These are phyloP conservation scores for Tubosaeta sp. DNA, from an alignment of 768 basidiomycete genomes.

Conservation along the genomic window DNA sequence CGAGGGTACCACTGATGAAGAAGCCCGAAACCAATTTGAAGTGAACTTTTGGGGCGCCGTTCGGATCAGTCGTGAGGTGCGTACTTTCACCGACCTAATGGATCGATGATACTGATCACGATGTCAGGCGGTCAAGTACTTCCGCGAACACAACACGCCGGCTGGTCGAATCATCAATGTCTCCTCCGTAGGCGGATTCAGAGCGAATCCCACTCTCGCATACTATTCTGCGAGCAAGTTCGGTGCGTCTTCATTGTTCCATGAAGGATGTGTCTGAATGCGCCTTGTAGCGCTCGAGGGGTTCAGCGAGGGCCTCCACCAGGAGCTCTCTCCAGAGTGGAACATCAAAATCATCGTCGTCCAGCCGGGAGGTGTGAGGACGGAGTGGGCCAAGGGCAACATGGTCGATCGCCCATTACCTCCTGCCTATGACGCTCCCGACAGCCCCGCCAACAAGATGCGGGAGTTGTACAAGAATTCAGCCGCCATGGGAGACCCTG, in stretches of 20 bases:
- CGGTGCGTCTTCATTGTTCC: conserved; percentile 6
- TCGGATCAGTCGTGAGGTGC: conserved; percentile 22
- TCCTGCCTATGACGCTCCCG: conserved; percentile 11
- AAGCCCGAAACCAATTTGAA: too few relatives aligned
- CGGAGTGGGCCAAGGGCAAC: conserved; percentile 18
- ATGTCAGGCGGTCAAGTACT: conserved; percentile 24
- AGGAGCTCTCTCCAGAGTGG: conserved; percentile 23
- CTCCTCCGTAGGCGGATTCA: conserved; percentile 12
- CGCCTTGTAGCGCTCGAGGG: conserved; percentile 21
- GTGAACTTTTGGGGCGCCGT: conserved; percentile 3
- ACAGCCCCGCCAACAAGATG: conserved; percentile 15
- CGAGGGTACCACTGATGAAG: conserved; percentile 13
- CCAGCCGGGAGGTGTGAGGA: conserved; percentile 20
- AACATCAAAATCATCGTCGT: conserved; percentile 24
- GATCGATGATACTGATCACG: background rate
- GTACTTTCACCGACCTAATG: background rate
- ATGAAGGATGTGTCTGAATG: background rate
- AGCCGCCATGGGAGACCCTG: background rate
- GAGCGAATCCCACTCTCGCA: conserved; percentile 11
- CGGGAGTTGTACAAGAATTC: conserved; percentile 3
- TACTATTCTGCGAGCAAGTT: conserved; percentile 13
- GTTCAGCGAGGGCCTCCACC: conserved; percentile 21
- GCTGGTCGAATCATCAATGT: background rate
- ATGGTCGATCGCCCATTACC: conserved; percentile 15
- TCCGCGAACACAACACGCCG: conserved; percentile 25